phyloP scores from a whole-genome alignment of 768 basidiomycete genomes.

The Suillus occidentalis region DNA sequence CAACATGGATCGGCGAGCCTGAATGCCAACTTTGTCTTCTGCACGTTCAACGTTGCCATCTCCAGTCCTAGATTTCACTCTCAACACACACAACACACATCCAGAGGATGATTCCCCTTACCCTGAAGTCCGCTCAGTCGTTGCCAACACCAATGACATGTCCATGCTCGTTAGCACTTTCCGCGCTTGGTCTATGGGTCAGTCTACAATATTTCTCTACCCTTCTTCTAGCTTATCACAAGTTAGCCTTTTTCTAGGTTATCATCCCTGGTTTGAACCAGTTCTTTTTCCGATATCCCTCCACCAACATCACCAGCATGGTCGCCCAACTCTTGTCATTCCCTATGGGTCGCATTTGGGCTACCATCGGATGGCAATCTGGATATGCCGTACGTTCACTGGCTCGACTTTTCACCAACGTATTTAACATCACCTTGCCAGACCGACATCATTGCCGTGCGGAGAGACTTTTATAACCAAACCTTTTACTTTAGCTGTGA shows the following conservation, averaged over 20 bases:
- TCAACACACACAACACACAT: too few relatives aligned
- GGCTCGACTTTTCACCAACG: slow-evolving; percentile 14
- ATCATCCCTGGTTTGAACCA: slow-evolving; percentile 68
- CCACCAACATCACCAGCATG: slow-evolving; percentile 30
- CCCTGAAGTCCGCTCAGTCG: slow-evolving; percentile 52
- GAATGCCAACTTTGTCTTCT: too few relatives aligned
- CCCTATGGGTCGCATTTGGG: slow-evolving; percentile 48
- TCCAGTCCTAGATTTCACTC: not conserved
- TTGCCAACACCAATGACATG: slow-evolving; percentile 49
- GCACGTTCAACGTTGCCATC: too few relatives aligned
- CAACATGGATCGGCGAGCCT: too few relatives aligned
- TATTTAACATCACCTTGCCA: not conserved
- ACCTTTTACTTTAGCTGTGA: slow-evolving; percentile 33
- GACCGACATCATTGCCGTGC: slow-evolving; percentile 48
- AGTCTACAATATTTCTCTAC: slow-evolving; percentile 14
- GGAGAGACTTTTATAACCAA: slow-evolving; percentile 46
- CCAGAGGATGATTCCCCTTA: slow-evolving; percentile 52
- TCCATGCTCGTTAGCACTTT: slow-evolving; percentile 37
- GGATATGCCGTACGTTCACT: not conserved
- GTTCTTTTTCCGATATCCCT: slow-evolving; percentile 63
- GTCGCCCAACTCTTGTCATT: slow-evolving; percentile 40
- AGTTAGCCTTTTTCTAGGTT: slow-evolving; percentile 45
- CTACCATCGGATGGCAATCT: slow-evolving; percentile 44
- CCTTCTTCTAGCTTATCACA: not conserved
- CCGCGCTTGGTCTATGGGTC: slow-evolving; percentile 39